Evolutionary conservation across 768 basidiomycete genomes (phyloP).

Genomic region (Trametes cinnabarina): DNA sequence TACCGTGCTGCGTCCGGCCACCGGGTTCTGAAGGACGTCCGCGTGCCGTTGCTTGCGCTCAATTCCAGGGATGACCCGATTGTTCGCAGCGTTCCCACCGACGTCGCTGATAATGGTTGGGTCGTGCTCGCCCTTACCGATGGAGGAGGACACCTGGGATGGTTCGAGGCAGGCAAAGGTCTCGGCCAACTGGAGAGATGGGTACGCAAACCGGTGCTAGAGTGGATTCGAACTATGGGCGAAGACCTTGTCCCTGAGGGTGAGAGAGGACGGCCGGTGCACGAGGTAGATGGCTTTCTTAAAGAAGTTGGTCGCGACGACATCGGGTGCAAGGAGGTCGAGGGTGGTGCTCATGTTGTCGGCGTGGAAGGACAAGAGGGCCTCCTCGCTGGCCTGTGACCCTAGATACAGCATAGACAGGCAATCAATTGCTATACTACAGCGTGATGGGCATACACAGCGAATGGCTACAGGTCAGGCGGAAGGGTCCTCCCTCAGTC

Average conservation of each 20-base stretch:
- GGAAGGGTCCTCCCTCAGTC: constrained; percentile 49
- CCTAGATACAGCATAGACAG: constrained; percentile 3
- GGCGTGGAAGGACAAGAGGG: constrained; percentile 53
- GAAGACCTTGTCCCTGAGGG: constrained; percentile 46
- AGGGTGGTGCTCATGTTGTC: constrained; percentile 51
- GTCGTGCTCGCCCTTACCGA: constrained; percentile 61
- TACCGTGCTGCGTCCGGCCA: constrained; percentile 59
- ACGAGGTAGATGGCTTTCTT: constrained; percentile 58
- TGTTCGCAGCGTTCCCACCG: constrained; percentile 59
- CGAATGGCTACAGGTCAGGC: constrained; percentile 5
- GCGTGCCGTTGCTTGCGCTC: constrained; percentile 72
- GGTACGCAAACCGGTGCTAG: constrained; percentile 68
- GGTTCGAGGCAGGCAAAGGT: constrained; percentile 52
- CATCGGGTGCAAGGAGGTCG: constrained; percentile 58
- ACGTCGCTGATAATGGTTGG: constrained; percentile 50
- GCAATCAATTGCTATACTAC: constrained; percentile 15
- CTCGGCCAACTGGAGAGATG: constrained; percentile 43
- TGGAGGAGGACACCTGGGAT: constrained; percentile 78
- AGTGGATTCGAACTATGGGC: constrained; percentile 63
- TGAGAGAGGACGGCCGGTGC: constrained; percentile 34
- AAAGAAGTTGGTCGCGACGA: constrained; percentile 54
- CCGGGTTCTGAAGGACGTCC: constrained; percentile 53
- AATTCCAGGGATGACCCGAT: constrained; percentile 80
- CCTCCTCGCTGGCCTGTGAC: constrained; percentile 61
- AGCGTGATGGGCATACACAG: constrained; percentile 1